Conservation (phyloP, 768 basidiomycete species). For the Pleurotus sapidus region DNA sequence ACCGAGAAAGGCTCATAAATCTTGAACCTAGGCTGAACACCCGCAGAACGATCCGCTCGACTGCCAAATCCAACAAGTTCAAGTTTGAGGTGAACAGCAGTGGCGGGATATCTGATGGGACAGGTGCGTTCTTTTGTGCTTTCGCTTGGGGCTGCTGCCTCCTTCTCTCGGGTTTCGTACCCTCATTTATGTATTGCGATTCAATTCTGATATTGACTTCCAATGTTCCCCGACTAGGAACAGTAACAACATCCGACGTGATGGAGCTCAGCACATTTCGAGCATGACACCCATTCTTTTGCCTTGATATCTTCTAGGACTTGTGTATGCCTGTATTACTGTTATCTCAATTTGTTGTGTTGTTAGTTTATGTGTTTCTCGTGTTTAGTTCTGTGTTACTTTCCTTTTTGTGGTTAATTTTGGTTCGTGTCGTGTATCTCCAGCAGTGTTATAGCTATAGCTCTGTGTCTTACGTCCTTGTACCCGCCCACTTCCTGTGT, state of each 20-base stretch:
- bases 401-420: no score
- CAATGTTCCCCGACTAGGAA: not conserved
- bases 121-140: no score
- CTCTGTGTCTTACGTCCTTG: no score
- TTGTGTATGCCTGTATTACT: no score
- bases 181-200: not conserved
- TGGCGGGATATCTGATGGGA: no score
- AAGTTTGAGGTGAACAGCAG: not conserved
- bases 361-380: no score
- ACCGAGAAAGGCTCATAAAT: not conserved
- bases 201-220: not conserved
- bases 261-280: not conserved
- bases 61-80: not conserved
- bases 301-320: no score
- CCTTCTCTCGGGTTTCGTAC: not conserved
- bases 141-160: not conserved
- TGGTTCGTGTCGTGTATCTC: no score
- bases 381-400: no score
- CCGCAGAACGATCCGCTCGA: not conserved
- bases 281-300: not conserved
- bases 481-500: no score
- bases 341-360: no score
- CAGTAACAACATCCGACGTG: not conserved
- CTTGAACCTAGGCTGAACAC: not conserved
- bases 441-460: no score